Conservation (phyloP, 2,329 filamentous ascomycete genomes). For the Colletotrichum horii region DNA sequence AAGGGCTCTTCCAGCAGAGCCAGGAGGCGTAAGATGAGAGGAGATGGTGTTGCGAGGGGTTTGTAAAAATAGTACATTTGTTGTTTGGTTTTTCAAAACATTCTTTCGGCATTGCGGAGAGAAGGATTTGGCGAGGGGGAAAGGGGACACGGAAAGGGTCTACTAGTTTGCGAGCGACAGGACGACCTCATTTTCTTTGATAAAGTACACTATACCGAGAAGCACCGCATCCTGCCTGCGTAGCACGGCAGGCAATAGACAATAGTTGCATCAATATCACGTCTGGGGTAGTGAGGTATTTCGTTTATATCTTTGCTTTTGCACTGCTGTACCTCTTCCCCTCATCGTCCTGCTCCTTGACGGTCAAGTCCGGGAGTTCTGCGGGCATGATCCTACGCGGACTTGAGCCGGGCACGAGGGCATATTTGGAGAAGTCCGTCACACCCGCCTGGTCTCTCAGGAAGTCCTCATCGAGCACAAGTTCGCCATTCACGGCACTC, state of each 20-base stretch:
- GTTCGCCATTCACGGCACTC: slow-evolving; percentile 69
- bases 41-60: neutral
- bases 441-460: slow-evolving; percentile 68
- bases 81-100: neutral
- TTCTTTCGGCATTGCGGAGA: neutral
- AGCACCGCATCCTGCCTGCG: slow-evolving; percentile 3
- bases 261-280: neutral
- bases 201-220: slow-evolving; percentile 12
- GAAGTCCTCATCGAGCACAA: slow-evolving; percentile 84
- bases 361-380: slow-evolving; percentile 70
- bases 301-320: slow-evolving; percentile 41
- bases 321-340: slow-evolving; percentile 72
- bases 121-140: neutral
- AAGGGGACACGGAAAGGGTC: neutral
- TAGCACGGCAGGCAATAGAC: slow-evolving; percentile 15
- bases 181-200: slow-evolving; percentile 10
- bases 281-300: neutral
- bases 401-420: slow-evolving; percentile 64
- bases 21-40: slow-evolving; percentile 34
- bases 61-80: slow-evolving; percentile 8
- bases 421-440: slow-evolving; percentile 75
- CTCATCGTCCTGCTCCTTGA: slow-evolving; percentile 82
- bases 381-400: slow-evolving; percentile 82
- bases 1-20: slow-evolving; percentile 49
- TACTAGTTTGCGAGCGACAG: slow-evolving; percentile 7